Percentiles rank a stretch among this genome's conserved stretches.
Conservation (phyloP, 306 rosid genomes). For the Gastrolobium villosum region DNA sequence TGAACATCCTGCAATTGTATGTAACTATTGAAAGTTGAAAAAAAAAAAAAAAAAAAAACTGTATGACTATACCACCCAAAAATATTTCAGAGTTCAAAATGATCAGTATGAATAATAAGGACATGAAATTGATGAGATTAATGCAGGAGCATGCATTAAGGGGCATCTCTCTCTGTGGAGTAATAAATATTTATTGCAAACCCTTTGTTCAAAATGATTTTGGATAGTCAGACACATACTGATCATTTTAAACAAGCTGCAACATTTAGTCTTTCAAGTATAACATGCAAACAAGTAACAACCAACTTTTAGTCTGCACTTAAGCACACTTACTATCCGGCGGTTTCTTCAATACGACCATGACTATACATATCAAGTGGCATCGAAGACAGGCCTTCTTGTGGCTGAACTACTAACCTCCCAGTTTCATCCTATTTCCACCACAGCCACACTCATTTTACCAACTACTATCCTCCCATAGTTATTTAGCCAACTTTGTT, state of each 20-base stretch:
- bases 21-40: background rate
- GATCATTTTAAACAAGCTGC: background rate
- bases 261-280: constrained; percentile 5
- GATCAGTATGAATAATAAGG: background rate
- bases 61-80: constrained; percentile 12
- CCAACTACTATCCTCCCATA: constrained; percentile 11
- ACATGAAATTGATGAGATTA: constrained; percentile 4
- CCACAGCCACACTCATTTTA: constrained; percentile 35
- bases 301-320: background rate
- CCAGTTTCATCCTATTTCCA: constrained; percentile 10
- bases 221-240: too few species aligned
- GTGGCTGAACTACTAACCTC: background rate
- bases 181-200: too few species aligned
- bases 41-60: background rate
- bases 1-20: background rate
- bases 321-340: background rate
- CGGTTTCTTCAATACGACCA: constrained; percentile 3
- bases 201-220: too few species aligned
- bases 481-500: background rate
- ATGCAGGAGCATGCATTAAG: background rate
- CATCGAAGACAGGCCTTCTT: constrained; percentile 5
- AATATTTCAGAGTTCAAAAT: background rate
- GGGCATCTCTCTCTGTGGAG: too few species aligned
- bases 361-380: constrained; percentile 10
- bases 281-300: constrained; percentile 13